Percentiles rank a stretch among this genome's conserved stretches.
phyloP scores from a whole-genome alignment of 176 grass and related monocot species.

The Saccharum spontaneum region DNA sequence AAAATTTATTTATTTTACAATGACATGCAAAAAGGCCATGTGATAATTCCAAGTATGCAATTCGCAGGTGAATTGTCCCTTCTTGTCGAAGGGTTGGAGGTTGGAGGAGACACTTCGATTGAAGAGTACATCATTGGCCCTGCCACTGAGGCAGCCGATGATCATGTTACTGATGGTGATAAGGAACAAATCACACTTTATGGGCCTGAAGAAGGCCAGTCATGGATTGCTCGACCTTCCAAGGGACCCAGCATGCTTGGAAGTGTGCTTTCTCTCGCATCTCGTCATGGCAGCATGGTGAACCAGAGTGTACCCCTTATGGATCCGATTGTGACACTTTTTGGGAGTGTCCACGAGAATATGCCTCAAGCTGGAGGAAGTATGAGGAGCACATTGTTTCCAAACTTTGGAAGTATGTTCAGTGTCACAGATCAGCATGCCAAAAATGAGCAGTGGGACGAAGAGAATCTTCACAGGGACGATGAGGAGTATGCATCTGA shows the following conservation, averaged over 20 bases:
- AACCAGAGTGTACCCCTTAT: constrained; percentile 59
- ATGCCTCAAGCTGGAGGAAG: constrained; percentile 73
- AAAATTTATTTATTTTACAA: constrained; percentile 14
- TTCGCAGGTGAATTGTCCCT: constrained; percentile 86
- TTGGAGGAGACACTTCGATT: constrained; percentile 72
- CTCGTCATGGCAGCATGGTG: constrained; percentile 65
- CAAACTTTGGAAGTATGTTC: constrained; percentile 96
- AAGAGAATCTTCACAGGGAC: constrained; percentile 77
- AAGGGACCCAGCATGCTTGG: constrained; percentile 75
- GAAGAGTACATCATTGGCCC: constrained; percentile 95
- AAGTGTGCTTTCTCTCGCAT: constrained; percentile 66
- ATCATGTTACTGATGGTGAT: constrained; percentile 48
- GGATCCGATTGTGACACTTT: constrained; percentile 80
- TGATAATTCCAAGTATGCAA: constrained; percentile 26
- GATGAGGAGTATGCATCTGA: constrained; percentile 83
- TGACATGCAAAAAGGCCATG: background rate
- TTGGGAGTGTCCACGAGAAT: constrained; percentile 91
- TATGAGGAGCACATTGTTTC: constrained; percentile 79
- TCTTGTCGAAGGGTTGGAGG: constrained; percentile 89
- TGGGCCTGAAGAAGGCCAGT: constrained; percentile 68
- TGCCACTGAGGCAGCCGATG: constrained; percentile 44
- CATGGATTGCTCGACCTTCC: constrained; percentile 73
- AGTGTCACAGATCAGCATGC: constrained; percentile 73
- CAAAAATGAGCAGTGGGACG: constrained; percentile 85
- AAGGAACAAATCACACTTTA: constrained; percentile 79